A percentile compares a stretch with the other conserved stretches of the same genome.
Conservation (phyloP, 2,329 filamentous ascomycete genomes). For the Epichloe sylvatica region DNA sequence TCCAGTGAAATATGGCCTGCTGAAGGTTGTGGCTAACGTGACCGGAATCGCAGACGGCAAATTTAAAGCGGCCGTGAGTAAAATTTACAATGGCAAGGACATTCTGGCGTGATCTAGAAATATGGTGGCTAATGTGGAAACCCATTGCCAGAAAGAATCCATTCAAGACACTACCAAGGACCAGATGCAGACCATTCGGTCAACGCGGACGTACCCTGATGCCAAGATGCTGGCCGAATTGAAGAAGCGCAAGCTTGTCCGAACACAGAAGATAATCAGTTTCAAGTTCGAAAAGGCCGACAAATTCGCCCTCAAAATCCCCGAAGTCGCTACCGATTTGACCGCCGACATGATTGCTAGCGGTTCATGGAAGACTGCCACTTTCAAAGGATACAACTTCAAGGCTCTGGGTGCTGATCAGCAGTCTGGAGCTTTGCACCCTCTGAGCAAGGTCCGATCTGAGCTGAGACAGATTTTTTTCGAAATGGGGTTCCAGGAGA, state of each 20-base stretch:
- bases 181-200: conserved; percentile 58
- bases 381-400: conserved; percentile 74
- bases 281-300: conserved; percentile 75
- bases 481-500: conserved; percentile 96
- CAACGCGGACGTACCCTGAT: conserved; percentile 53
- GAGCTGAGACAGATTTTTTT: conserved; percentile 99
- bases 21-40: conserved; percentile 1
- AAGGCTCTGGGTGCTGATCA: conserved; percentile 53
- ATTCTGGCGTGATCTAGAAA: neutral
- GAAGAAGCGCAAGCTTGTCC: conserved; percentile 84
- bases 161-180: conserved; percentile 70
- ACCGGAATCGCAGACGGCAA: conserved; percentile 5
- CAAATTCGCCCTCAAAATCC: conserved; percentile 78
- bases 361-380: conserved; percentile 82
- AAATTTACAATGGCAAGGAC: neutral
- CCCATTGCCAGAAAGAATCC: conserved; percentile 39
- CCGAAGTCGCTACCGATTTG: conserved; percentile 88
- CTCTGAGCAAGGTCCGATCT: conserved; percentile 84
- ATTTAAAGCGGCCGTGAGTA: conserved; percentile 6
- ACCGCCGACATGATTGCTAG: conserved; percentile 82
- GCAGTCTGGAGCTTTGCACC: conserved; percentile 47
- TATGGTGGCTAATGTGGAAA: neutral
- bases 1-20: neutral
- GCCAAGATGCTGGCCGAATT: conserved; percentile 66
- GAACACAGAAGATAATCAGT: conserved; percentile 67